These are phyloP conservation scores for Colletotrichum sp. DNA, from an alignment of 2,329 filamentous ascomycete species.

Conservation along the genomic window DNA sequence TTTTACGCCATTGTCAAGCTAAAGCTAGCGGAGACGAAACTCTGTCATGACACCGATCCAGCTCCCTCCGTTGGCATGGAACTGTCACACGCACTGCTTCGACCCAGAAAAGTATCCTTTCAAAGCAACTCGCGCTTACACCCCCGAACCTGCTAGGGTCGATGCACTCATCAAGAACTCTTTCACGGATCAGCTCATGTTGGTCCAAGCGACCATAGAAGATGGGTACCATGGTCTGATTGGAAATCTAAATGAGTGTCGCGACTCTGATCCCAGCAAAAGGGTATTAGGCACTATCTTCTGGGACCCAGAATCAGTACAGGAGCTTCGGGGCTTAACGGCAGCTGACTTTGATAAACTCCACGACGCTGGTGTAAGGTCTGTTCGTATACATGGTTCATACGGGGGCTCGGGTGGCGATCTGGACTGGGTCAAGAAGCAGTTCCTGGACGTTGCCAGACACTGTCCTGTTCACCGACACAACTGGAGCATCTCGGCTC, in stretches of 20 bases:
- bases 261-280: not conserved
- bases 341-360: not conserved
- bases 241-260: not conserved
- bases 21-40: not conserved
- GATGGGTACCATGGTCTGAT: not conserved
- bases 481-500: not conserved
- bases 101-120: not conserved
- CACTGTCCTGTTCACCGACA: not conserved
- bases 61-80: not conserved
- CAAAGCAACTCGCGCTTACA: not conserved
- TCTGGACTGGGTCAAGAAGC: not conserved
- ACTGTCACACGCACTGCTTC: not conserved
- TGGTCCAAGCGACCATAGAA: not conserved
- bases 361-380: not conserved
- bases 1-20: not conserved
- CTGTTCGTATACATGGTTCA: not conserved
- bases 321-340: not conserved
- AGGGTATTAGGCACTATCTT: not conserved
- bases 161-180: not conserved
- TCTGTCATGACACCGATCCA: not conserved
- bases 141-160: not conserved
- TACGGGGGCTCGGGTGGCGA: not conserved
- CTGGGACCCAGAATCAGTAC: not conserved
- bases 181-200: not conserved
- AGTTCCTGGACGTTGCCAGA: not conserved